phyloP scores from a whole-genome alignment of 2,329 filamentous ascomycete species.

The Colletotrichum sp. region DNA sequence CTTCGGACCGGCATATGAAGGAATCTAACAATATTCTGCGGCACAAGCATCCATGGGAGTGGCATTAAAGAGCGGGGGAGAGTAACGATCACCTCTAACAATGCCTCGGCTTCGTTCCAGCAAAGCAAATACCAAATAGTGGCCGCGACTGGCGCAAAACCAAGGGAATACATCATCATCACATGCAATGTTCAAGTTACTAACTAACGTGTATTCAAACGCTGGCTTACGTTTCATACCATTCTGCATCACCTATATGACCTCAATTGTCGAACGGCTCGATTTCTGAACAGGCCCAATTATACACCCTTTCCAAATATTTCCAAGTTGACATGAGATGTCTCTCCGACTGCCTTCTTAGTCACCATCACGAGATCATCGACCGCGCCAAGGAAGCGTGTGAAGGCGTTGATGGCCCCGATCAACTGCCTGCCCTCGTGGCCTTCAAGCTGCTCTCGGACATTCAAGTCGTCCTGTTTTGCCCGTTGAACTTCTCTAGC shows the following conservation, averaged over 20 bases:
- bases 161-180: accelerated
- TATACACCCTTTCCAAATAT: not conserved
- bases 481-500: not conserved
- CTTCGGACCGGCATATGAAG: not conserved
- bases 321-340: not conserved
- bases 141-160: not conserved
- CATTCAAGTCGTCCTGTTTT: not conserved
- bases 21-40: not conserved
- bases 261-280: not conserved
- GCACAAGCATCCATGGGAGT: not conserved
- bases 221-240: not conserved
- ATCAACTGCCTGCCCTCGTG: not conserved
- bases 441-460: not conserved
- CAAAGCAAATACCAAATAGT: not conserved
- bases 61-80: not conserved
- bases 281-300: not conserved
- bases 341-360: not conserved
- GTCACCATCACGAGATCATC: not conserved
- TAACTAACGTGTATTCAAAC: not conserved
- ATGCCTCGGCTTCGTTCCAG: not conserved
- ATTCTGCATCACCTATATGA: not conserved
- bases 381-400: not conserved
- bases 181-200: not conserved
- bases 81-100: not conserved
- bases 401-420: not conserved